A percentile compares a stretch with the other conserved stretches of the same genome.
These are phyloP conservation scores for Hymenoscyphus linearis DNA, from an alignment of 2,329 filamentous ascomycete species.

Conservation along the genomic window DNA sequence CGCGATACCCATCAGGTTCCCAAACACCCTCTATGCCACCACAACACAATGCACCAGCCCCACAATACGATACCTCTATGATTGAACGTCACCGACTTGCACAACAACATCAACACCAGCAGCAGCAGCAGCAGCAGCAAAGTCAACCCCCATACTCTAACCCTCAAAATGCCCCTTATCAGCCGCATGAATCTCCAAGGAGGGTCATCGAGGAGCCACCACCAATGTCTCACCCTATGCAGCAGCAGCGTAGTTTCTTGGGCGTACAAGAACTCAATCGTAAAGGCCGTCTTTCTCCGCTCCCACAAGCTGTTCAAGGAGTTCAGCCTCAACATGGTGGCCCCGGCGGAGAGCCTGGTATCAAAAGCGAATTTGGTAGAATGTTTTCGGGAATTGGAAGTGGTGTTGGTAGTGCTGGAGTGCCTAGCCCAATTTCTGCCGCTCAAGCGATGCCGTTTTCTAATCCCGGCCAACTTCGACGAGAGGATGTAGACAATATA, in stretches of 20 bases:
- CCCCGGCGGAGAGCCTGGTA: constrained; percentile 76
- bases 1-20: constrained; percentile 33
- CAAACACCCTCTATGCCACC: constrained; percentile 30
- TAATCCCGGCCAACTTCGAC: constrained; percentile 40
- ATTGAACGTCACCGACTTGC: constrained; percentile 31
- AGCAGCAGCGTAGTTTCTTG: constrained; percentile 62
- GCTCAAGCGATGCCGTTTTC: constrained; percentile 46
- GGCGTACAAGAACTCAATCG: constrained; percentile 70
- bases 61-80: constrained; percentile 29
- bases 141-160: constrained; percentile 33
- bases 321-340: constrained; percentile 76
- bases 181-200: constrained; percentile 42
- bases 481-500: constrained; percentile 46
- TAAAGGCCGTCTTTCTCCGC: constrained; percentile 76
- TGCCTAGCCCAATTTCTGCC: constrained; percentile 44
- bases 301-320: constrained; percentile 91
- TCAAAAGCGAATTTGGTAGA: constrained; percentile 90
- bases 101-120: constrained; percentile 33
- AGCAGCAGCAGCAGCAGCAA: no score
- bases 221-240: constrained; percentile 36
- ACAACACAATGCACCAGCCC: constrained; percentile 30
- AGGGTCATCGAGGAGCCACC: constrained; percentile 46
- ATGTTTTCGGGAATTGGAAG: constrained; percentile 93
- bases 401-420: constrained; percentile 49
- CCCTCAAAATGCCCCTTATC: constrained; percentile 37